Base-by-base conservation (phyloP, 306 rosid genomes). In the Spatholobus suberectus region DNA sequence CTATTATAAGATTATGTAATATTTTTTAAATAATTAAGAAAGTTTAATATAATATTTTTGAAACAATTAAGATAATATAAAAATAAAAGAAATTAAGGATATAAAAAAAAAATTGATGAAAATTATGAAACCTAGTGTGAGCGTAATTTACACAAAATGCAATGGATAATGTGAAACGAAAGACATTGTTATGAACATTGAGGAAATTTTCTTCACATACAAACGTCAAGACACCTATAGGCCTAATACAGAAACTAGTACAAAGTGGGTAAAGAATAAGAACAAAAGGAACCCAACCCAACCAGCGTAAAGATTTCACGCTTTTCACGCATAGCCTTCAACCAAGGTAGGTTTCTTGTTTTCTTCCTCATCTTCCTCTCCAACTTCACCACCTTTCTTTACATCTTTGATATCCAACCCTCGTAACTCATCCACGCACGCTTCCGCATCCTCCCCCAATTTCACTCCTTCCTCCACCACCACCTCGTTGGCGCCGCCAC, bases 401-500 rank as follows among this genome's bases (percentile, higher is more conserved):
- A 1, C 72, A 72, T 86, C 94, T 52, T 83, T 83, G 24, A 89
- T 81, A 44, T 74, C 88, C 78, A 93, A 78, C 12, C 89, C 98
- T 54, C 57, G 84, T 85, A 86, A 87, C 6, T 83, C 94, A 81
- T 90, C 98, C 35, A 92, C 94, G 75, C 98, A 93, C 27, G 88
- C 37, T 79, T 73, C 83, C 11, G 41, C 86, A 6, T 58, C 88
- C 41, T 84, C 87, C 13, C 84, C 86, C 82, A 70, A 78, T 61
- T 76, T 54, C 85, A 5, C 71, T 73, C 78, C 93, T 62, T 75
- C 93, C 52, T 86, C 94, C 17, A 75, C 87, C 47, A 89, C 84
- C 34, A 90, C 74, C 37, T 59, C 40, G 20, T 87, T 92, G 12
- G 24, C 18, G 62, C 51, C 59, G 24, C 83, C 74, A 1, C 18